Percentiles rank a stretch among this genome's conserved stretches.
Conservation (phyloP, 306 rosid species). For the Chamaecrista fasciculata region DNA sequence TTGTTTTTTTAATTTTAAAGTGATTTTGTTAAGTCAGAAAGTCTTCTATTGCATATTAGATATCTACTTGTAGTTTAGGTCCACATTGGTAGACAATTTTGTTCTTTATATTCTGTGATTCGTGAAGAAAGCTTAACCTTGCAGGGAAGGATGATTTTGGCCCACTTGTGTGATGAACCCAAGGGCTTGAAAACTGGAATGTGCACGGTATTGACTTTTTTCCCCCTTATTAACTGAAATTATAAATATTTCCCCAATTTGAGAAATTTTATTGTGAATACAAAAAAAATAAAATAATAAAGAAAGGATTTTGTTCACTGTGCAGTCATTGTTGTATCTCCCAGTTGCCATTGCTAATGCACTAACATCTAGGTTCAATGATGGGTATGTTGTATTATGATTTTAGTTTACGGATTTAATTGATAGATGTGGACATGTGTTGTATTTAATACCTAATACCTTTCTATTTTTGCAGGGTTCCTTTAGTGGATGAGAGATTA, state of each 20-base stretch:
- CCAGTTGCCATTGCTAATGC: conserved; percentile 91
- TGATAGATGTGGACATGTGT: background rate
- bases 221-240: background rate
- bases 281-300: conserved; percentile 18
- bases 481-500: conserved; percentile 69
- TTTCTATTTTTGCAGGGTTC: conserved; percentile 55
- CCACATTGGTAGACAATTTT: background rate
- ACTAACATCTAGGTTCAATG: conserved; percentile 73
- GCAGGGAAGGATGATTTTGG: conserved; percentile 95
- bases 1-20: background rate
- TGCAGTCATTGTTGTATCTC: conserved; percentile 79
- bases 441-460: conserved; percentile 9
- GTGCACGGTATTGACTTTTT: conserved; percentile 80
- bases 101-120: conserved; percentile 9
- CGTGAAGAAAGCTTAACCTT: conserved; percentile 40
- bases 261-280: background rate
- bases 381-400: conserved; percentile 66
- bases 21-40: background rate
- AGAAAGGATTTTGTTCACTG: conserved; percentile 15
- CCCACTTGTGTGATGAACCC: conserved; percentile 97
- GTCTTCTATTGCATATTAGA: conserved; percentile 1
- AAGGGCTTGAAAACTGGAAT: conserved; percentile 97
- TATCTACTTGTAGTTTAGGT: conserved; percentile 7
- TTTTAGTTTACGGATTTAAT: conserved; percentile 13
- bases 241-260: background rate